Evolutionary conservation across 139 green algal species (phyloP), one percentile per base, ranked within the genome.

Genomic region (Chlamydomonas incerta): DNA sequence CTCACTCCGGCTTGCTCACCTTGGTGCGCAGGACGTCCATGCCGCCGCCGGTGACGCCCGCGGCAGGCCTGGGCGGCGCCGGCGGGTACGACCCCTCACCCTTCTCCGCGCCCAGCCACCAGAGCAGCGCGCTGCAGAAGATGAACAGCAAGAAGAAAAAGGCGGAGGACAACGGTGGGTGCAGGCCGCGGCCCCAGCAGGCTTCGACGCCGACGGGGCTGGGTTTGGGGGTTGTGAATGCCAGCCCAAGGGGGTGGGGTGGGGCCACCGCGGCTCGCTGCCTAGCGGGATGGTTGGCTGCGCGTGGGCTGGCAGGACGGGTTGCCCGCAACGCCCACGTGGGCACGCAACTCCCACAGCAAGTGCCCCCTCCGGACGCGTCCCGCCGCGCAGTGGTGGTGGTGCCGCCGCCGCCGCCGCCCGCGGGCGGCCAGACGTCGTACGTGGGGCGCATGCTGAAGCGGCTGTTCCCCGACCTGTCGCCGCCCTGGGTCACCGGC

Each of bases 401-500:
- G 41, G 41, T 50, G 71, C 71, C 21, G 41, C 71, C 37, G 41
- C 71, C 18, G 41, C 72, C 18, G 2, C 21, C 50, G 31, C 50
- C 72, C 14, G 47, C 73, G 29, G 28, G 52, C 60, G 74, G 34
- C 26, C 26, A 58, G 3, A 65, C 41, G 26, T n/a, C 29, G 29
- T 66, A 50, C 29, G 60, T 83, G 21, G 77, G 77, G 29, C 77
- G 77, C 63, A 74, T 52, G 63, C 77, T 83, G 46, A 29, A 83
- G 62, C 77, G 77, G 17, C 63, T 74, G 18, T 74, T 74, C 77
- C 77, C 77, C 31, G 77, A 83, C 62, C 63, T 74, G 14, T 83
- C 77, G 17, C 77, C 77, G 18, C 63, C 77, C 0, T 83, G 77
- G 77, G 77, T 83, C 23, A 83, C 63, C 29, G 77, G 77, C n/a